Conservation (phyloP, 2,329 filamentous ascomycete species). For the Aspergillus ibericus region DNA sequence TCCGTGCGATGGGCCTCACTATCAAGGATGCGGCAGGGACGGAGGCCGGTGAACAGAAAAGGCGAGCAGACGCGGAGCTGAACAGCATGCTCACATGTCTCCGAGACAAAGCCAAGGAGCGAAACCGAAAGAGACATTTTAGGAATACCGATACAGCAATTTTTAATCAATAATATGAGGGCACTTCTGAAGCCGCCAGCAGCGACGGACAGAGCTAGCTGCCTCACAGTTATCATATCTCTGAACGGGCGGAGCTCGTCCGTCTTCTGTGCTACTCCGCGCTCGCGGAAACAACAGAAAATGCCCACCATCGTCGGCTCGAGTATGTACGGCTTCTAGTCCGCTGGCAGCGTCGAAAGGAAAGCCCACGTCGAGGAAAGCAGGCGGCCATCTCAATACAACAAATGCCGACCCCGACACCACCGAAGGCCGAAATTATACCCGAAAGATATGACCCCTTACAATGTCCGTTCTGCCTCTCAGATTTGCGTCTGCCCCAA, state of each 20-base stretch:
- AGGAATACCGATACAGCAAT: constrained; percentile 19
- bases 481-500: constrained; percentile 7
- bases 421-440: neutral
- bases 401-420: neutral
- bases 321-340: constrained; percentile 12
- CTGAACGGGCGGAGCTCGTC: constrained; percentile 14
- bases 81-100: constrained; percentile 15
- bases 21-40: constrained; percentile 9
- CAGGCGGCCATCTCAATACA: neutral
- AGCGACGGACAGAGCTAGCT: neutral
- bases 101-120: constrained; percentile 11
- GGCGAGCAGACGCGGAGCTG: constrained; percentile 12
- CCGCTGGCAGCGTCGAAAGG: constrained; percentile 12
- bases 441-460: constrained; percentile 10
- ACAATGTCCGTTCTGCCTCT: constrained; percentile 18
- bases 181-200: neutral
- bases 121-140: constrained; percentile 22
- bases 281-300: constrained; percentile 4
- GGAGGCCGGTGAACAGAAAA: constrained; percentile 12
- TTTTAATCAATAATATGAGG: constrained; percentile 21
- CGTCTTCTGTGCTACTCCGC: constrained; percentile 9
- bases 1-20: constrained; percentile 6
- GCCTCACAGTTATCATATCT: constrained; percentile 11
- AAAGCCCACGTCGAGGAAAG: constrained; percentile 9
- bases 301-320: constrained; percentile 1